Conservation (phyloP, 306 rosid species). For the Sphenostylis stenocarpa region DNA sequence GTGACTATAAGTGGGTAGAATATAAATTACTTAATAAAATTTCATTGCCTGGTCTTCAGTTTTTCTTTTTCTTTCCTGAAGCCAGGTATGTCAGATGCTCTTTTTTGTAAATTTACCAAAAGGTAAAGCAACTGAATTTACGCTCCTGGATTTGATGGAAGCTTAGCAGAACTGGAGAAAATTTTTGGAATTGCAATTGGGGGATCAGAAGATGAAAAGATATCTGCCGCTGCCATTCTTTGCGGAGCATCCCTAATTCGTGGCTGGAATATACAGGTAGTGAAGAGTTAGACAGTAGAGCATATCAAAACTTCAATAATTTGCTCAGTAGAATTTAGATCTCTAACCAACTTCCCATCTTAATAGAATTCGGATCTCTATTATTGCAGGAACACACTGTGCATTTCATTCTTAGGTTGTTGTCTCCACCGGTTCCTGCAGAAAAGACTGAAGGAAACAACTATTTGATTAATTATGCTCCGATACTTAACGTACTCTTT, state of each 20-base stretch:
- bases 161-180: conserved; percentile 98
- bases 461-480: conserved; percentile 82
- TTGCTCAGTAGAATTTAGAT: not conserved
- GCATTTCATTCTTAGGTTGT: conserved; percentile 75
- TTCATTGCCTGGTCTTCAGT: conserved; percentile 78
- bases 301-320: conserved; percentile 7
- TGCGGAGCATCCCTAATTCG: conserved; percentile 91
- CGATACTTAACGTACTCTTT: conserved; percentile 72
- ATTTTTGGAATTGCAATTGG: conserved; percentile 76
- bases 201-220: conserved; percentile 90
- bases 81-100: conserved; percentile 93
- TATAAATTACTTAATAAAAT: conserved; percentile 40
- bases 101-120: conserved; percentile 82
- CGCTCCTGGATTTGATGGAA: conserved; percentile 99
- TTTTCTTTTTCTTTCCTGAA: conserved; percentile 72
- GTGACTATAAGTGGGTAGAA: conserved; percentile 30
- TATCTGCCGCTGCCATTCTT: conserved; percentile 88
- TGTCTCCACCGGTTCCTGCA: conserved; percentile 79
- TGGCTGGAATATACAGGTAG: conserved; percentile 98
- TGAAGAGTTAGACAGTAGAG: conserved; percentile 9
- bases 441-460: conserved; percentile 60
- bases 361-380: conserved; percentile 30
- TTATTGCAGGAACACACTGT: conserved; percentile 88
- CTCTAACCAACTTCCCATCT: conserved; percentile 15
- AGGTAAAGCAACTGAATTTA: conserved; percentile 94